phyloP scores from a whole-genome alignment of 495 filamentous ascomycete species.

The Aspergillus sclerotiicarbonarius region DNA sequence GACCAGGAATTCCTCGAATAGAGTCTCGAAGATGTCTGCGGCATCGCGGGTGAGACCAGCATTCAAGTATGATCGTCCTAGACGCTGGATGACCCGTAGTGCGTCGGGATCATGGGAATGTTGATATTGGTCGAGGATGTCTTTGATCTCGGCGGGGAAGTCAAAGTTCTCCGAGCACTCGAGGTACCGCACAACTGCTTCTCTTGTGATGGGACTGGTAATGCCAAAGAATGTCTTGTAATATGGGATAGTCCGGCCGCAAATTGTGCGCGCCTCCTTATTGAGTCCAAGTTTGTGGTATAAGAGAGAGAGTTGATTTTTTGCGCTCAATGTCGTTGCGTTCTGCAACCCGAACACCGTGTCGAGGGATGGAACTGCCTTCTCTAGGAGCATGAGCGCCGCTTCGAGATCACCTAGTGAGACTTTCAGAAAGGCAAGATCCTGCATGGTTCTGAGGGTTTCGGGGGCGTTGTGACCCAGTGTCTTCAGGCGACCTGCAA shows the following conservation, averaged over 20 bases:
- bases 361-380: slow-evolving; percentile 30
- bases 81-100: slow-evolving; percentile 29
- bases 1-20: slow-evolving; percentile 27
- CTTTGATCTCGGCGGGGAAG: slow-evolving; percentile 29
- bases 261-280: slow-evolving; percentile 24
- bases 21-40: slow-evolving; percentile 23
- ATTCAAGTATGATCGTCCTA: slow-evolving; percentile 30
- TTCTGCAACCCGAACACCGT: slow-evolving; percentile 31
- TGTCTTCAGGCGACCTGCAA: slow-evolving; percentile 29
- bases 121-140: slow-evolving; percentile 27
- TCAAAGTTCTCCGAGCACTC: slow-evolving; percentile 30
- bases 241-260: slow-evolving; percentile 26
- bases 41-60: slow-evolving; percentile 32
- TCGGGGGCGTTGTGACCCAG: slow-evolving; percentile 32
- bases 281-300: slow-evolving; percentile 33
- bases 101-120: slow-evolving; percentile 23
- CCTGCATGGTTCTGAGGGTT: slow-evolving; percentile 32
- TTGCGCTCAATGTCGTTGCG: slow-evolving; percentile 27
- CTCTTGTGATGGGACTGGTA: slow-evolving; percentile 24
- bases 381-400: slow-evolving; percentile 27
- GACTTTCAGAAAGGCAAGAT: slow-evolving; percentile 29
- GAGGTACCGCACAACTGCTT: slow-evolving; percentile 27
- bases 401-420: slow-evolving; percentile 29
- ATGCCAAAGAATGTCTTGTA: slow-evolving; percentile 28
- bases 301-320: slow-evolving; percentile 28